Base-by-base conservation (phyloP, 148 eudicot species). In the Salicornia ramosissima region DNA sequence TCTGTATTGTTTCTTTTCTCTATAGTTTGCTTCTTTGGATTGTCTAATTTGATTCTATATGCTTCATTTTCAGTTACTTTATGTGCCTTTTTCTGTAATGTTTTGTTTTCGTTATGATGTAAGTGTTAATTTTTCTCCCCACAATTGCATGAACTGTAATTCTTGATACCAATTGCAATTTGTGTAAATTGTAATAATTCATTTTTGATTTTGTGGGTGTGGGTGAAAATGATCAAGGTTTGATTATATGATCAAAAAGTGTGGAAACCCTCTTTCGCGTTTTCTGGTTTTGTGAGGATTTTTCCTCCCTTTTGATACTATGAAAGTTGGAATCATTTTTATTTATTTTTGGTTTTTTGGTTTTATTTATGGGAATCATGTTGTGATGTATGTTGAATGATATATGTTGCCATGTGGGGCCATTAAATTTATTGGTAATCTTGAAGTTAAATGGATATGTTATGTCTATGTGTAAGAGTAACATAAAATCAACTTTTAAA, bases 1-100 rank as follows among this genome's bases (percentile, higher is more conserved):
- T 83, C 97, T 49, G 98, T 92, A 87, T 59, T 29, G 1, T 40
- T 40, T 71, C 50, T 39, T 50, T 24, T 71, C 39, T 29, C 21
- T 65, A 40, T 39, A 29, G 19, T 61, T 26, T 66, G 8, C 22
- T 29, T 73, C 28, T 50, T 51, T 62, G 18, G 0, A 14, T 50
- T 25, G 14, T 25, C 25, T 10, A 24, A 7, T 34, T 71, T 71
- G 57, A 49, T 71, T 16, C 24, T 55, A 11, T 30, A 21, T 47
- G 26, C 2, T 24, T 55, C 31, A 15, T 9, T 2, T 22, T 68
- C 19, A 25, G 8, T 59, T 67, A 11, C 18, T 56, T 28, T 75
- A 25, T 52, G 45, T 22, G 10, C 0, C 7, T 34, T 47, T 28
- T 47, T n/a, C 10, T 40, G 19, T n/a, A 33, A 25, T 1, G 28